Evolutionary conservation across 2,329 filamentous ascomycete genomes (phyloP), one percentile per base, ranked within the genome.

Genomic region (Arthrobotrys conoides): DNA sequence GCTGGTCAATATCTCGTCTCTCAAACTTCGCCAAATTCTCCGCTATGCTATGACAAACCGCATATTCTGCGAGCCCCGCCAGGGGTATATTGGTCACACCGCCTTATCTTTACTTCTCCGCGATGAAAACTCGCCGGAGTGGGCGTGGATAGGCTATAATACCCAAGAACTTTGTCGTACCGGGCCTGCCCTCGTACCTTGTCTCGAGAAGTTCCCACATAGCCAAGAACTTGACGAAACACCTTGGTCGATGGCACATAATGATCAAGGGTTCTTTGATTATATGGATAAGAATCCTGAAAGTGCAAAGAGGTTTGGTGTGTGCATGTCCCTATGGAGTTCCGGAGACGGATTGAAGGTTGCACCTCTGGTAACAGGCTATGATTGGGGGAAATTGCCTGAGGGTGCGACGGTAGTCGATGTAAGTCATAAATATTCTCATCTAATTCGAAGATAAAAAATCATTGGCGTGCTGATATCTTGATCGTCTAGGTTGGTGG

Each of bases 11-110:
- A 71, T 83, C 3, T 80, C 82, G 80, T 83, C 86, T 30, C 84
- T 86, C 78, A 88, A 88, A 81, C 84, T 89, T n/a, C 85, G 86
- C 16, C 86, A 88, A 57, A 83, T 88, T 5, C 82, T 89, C 20
- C 87, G 89, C 6, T 86, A 89, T 82, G 88, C 87, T 46, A 90
- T 90, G 86, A 89, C 88, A 18, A 88, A 87, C 79, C 84, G 85
- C 14, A 85, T 90, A 73, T 90, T 91, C 83, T 81, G 83, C 53
- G 89, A 90, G 80, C 86, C 87, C 0, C 82, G 82, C 3, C 86
- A 87, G 0, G 87, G 87, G 0, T 76, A 85, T 1, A 86, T 90
- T 75, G 86, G 86, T 9, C 89, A 91, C 82, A 89, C 87, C 0
- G 87, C 87, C 0, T 85, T 86, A 0, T 90, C 88, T 0, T 85